Base-by-base conservation (phyloP, 352 stramenopile genomes). In the Phytophthora crassamura region DNA sequence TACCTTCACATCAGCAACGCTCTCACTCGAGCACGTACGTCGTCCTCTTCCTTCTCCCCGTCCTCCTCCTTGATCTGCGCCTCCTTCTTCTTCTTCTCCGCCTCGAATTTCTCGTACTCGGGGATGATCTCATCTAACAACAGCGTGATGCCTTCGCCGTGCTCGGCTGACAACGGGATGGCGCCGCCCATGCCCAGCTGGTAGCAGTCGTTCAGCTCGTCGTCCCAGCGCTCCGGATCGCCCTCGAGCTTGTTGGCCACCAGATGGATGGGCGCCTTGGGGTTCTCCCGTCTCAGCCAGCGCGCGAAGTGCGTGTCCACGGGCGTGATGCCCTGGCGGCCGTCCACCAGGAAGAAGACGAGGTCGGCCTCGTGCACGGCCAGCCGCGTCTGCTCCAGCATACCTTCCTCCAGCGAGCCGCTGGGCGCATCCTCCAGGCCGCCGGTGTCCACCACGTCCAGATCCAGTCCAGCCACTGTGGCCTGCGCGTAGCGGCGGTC, bases 381-480 rank as follows among this genome's bases (percentile, higher is more conserved):
- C 8, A 80, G 75, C 45, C 80, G 66, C 35, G 84, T 93, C 74
- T 94, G 86, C 48, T 86, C 73, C 16, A 94, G 71, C 84, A 94
- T 94, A 36, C 86, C 86, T 65, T 86, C 68, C 69, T 94, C 86
- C 41, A 94, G 42, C 58, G 72, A 72, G 50, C 86, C 84, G 0
- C 67, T 77, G 4, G 84, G 84, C 22, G 84, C 78, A 30, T 94
- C 86, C 59, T 87, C 86, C 4, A 94, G 77, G 36, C 86, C 86
- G 30, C 86, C 86, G 33, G 86, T 94, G 74, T 94, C 86, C 32
- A 93, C 88, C 55, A 94, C 84, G 42, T 94, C 84, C 54, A 94
- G 78, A n/a, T 90, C 78, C 59, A 94, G 42, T 6, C 84, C 84
- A 0, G 86, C 84, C 3, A 94, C 43, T 1, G 82, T 82, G 2